phyloP scores from a whole-genome alignment of 2,329 filamentous ascomycete species.

The Talaromyces albobiverticillius region DNA sequence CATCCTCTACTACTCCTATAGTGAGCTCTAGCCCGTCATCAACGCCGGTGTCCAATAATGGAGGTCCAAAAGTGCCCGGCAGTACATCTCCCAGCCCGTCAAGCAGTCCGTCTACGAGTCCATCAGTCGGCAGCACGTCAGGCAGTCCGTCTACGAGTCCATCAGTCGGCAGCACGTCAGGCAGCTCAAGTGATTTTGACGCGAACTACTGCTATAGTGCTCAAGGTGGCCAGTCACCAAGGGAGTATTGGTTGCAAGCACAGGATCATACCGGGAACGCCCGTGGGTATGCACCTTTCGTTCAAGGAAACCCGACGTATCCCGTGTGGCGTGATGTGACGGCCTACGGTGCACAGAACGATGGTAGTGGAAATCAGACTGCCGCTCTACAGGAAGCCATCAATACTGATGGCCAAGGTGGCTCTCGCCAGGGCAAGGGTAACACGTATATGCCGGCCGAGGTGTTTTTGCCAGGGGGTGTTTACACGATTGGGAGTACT shows the following conservation, averaged over 20 bases:
- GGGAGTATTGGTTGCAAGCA: slow-evolving; percentile 17
- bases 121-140: background rate
- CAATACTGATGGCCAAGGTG: slow-evolving; percentile 17
- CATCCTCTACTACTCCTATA: background rate
- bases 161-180: background rate
- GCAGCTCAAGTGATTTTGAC: background rate
- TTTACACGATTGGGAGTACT: slow-evolving; percentile 24
- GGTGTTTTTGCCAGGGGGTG: slow-evolving; percentile 30
- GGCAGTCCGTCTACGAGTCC: background rate
- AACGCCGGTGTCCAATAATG: background rate
- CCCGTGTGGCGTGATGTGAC: slow-evolving; percentile 18
- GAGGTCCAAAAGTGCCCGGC: background rate
- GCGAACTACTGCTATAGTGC: slow-evolving; percentile 5
- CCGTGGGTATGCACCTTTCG: slow-evolving; percentile 18
- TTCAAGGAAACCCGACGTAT: slow-evolving; percentile 14
- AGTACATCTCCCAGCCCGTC: background rate
- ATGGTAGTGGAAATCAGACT: slow-evolving; percentile 16
- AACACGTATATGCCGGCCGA: slow-evolving; percentile 25
- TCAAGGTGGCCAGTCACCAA: background rate
- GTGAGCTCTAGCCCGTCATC: too few species aligned
- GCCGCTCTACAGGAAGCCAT: slow-evolving; percentile 19
- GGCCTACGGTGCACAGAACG: slow-evolving; percentile 14
- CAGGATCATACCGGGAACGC: slow-evolving; percentile 17
- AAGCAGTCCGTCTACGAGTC: too few species aligned
- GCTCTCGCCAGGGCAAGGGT: slow-evolving; percentile 17